These are phyloP conservation scores for Pseudoturritis turrita DNA, from an alignment of 345 rosid genomes.

Conservation along the genomic window DNA sequence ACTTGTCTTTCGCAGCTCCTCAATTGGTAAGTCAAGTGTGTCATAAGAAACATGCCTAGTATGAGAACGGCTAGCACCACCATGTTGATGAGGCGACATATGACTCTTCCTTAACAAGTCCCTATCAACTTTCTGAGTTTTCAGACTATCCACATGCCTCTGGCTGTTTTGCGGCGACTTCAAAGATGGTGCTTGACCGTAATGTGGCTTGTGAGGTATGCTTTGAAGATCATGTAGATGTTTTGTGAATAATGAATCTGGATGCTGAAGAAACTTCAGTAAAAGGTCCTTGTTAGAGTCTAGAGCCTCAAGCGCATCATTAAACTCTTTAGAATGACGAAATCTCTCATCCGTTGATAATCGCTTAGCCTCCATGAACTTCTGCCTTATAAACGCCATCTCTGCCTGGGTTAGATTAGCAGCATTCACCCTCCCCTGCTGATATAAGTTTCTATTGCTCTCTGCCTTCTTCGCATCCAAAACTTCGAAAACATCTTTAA, in stretches of 20 bases:
- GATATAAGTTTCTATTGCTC: constrained; percentile 31
- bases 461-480: constrained; percentile 53
- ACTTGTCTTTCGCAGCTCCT: constrained; percentile 40
- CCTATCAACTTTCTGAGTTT: constrained; percentile 36
- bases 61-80: constrained; percentile 33
- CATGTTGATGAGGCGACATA: constrained; percentile 34
- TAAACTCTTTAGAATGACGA: constrained; percentile 71
- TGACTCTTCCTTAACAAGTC: constrained; percentile 35
- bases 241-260: constrained; percentile 76
- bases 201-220: constrained; percentile 38
- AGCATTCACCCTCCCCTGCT: constrained; percentile 30
- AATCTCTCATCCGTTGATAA: constrained; percentile 68
- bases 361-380: constrained; percentile 71
- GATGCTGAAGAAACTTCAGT: constrained; percentile 80
- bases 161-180: constrained; percentile 36
- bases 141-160: constrained; percentile 25
- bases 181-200: constrained; percentile 37
- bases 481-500: constrained; percentile 97
- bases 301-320: constrained; percentile 70
- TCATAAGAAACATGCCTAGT: constrained; percentile 33
- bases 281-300: constrained; percentile 78
- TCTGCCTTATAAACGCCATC: constrained; percentile 64
- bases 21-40: constrained; percentile 31
- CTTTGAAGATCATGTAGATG: constrained; percentile 69
- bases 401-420: constrained; percentile 57